phyloP scores from a whole-genome alignment of 164 flowering plant species.

The Stephania japonica region DNA sequence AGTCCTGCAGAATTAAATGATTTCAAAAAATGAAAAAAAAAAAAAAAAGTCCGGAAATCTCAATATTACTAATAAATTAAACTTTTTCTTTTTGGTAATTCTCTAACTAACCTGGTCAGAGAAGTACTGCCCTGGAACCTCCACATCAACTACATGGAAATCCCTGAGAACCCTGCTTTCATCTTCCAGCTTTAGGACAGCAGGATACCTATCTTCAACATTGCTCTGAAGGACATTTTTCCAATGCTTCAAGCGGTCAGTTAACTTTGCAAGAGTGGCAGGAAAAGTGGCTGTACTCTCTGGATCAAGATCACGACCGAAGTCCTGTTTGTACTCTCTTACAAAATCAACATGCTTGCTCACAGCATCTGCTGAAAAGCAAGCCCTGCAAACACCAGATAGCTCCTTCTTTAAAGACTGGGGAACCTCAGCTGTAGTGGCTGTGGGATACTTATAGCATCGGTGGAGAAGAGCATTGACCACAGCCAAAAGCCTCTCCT shows the following conservation, averaged over 20 bases:
- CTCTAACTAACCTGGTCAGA: slow-evolving; percentile 62
- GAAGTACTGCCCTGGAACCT: slow-evolving; percentile 97
- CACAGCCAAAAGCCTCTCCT: slow-evolving; percentile 95
- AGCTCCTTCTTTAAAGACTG: slow-evolving; percentile 97
- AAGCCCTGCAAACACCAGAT: slow-evolving; percentile 97
- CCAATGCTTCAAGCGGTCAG: slow-evolving; percentile 94
- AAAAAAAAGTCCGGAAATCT: no score
- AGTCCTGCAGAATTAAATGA: no score
- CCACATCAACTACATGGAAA: slow-evolving; percentile 97
- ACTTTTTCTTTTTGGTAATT: not conserved
- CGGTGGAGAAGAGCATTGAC: slow-evolving; percentile 97
- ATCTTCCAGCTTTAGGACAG: slow-evolving; percentile 91
- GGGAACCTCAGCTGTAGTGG: slow-evolving; percentile 98
- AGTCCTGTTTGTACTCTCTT: slow-evolving; percentile 95
- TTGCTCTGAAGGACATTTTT: slow-evolving; percentile 96
- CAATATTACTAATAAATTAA: no score
- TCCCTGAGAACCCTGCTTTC: slow-evolving; percentile 96
- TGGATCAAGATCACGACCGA: slow-evolving; percentile 98
- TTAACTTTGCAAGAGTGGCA: slow-evolving; percentile 81
- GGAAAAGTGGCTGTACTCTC: slow-evolving; percentile 87
- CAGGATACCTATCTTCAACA: slow-evolving; percentile 98
- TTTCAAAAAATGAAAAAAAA: no score
- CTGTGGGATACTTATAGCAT: slow-evolving; percentile 95
- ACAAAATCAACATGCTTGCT: slow-evolving; percentile 99
- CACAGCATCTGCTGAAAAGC: slow-evolving; percentile 97